A percentile compares a stretch with the other conserved stretches of the same genome.
These are phyloP conservation scores for Penicillium chermesinum DNA, from an alignment of 495 filamentous ascomycete species.

Conservation along the genomic window DNA sequence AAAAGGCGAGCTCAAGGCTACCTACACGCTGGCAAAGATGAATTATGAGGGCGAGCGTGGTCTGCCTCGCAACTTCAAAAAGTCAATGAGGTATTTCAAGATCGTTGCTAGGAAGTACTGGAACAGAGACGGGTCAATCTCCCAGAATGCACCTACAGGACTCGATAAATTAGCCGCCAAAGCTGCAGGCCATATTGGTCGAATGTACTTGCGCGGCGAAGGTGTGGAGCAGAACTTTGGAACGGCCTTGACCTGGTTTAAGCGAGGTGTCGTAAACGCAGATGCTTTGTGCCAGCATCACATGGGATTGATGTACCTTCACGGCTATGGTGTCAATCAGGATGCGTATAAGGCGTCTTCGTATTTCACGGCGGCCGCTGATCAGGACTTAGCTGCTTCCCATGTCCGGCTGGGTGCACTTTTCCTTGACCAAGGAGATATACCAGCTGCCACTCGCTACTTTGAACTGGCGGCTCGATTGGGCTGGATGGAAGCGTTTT, in stretches of 20 bases:
- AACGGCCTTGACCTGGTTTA: slow-evolving; percentile 80
- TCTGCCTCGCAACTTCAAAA: slow-evolving; percentile 64
- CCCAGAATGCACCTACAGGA: slow-evolving; percentile 44
- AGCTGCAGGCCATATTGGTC: slow-evolving; percentile 83
- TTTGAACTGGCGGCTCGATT: slow-evolving; percentile 91
- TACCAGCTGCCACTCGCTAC: slow-evolving; percentile 70
- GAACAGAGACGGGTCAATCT: slow-evolving; percentile 65
- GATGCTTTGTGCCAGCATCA: slow-evolving; percentile 85
- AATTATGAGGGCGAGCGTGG: slow-evolving; percentile 84
- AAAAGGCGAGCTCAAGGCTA: slow-evolving; percentile 89
- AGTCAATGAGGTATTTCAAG: slow-evolving; percentile 78
- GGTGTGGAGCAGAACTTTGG: slow-evolving; percentile 75
- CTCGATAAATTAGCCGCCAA: slow-evolving; percentile 83
- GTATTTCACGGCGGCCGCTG: slow-evolving; percentile 76
- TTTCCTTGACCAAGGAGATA: slow-evolving; percentile 84
- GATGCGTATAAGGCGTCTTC: slow-evolving; percentile 70
- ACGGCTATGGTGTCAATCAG: slow-evolving; percentile 74
- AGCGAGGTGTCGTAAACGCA: slow-evolving; percentile 68
- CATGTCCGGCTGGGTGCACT: slow-evolving; percentile 80
- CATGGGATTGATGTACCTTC: slow-evolving; percentile 78
- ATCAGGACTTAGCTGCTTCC: slow-evolving; percentile 76
- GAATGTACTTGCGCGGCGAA: slow-evolving; percentile 92
- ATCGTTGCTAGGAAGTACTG: slow-evolving; percentile 81
- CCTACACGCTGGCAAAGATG: slow-evolving; percentile 79
- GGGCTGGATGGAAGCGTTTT: slow-evolving; percentile 87